Percentiles rank a stretch among this genome's conserved stretches.
phyloP scores from a whole-genome alignment of 176 grass and related monocot genomes.

The Aegilops umbellulata region DNA sequence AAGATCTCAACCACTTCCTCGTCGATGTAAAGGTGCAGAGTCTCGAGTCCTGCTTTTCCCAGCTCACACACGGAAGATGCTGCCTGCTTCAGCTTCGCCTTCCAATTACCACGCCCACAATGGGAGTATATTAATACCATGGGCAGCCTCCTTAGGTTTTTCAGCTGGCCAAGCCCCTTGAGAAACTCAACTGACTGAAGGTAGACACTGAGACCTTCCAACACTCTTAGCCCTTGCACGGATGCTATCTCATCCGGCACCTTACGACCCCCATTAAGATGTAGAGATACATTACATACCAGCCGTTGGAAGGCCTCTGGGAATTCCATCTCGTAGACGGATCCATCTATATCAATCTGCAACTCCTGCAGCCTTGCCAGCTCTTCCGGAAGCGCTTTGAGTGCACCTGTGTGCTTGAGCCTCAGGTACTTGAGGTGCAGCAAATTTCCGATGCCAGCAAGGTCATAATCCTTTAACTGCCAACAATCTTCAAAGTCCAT shows the following conservation, averaged over 20 bases:
- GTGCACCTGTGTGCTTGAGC: neutral
- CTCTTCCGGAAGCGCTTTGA: neutral
- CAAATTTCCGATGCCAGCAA: neutral
- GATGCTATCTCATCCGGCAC: too few relatives aligned
- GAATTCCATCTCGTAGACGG: too few relatives aligned
- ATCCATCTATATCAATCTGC: neutral
- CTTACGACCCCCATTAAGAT: too few relatives aligned
- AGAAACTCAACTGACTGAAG: neutral
- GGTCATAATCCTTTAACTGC: neutral
- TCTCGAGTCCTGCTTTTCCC: neutral
- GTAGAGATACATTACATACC: too few relatives aligned
- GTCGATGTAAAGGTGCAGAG: too few relatives aligned
- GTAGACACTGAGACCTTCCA: neutral
- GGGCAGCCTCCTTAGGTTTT: neutral
- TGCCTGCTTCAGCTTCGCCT: too few relatives aligned
- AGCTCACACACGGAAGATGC: neutral
- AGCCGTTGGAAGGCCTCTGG: too few relatives aligned
- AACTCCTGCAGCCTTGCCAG: neutral
- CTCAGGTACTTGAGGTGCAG: slow-evolving; percentile 13
- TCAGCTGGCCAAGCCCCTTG: neutral
- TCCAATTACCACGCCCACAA: too few relatives aligned
- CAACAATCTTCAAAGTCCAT: neutral
- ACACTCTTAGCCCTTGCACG: neutral
- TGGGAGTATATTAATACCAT: too few relatives aligned
- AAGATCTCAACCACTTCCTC: too few relatives aligned